Base-by-base conservation (phyloP, 768 basidiomycete species). In the Lenzites betulinus region DNA sequence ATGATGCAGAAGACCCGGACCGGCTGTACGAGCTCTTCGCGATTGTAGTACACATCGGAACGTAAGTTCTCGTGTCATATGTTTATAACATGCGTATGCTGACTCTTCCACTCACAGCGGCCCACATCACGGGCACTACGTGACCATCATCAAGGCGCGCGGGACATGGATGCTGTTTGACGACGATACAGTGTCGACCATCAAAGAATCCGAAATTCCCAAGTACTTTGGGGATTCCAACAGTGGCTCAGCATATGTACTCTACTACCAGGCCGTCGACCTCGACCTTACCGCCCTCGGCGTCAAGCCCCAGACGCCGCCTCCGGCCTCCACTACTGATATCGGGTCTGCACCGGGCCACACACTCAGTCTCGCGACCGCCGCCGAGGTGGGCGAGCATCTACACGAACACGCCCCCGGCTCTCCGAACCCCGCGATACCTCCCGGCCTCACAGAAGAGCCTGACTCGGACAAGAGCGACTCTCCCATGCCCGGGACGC, bases 21-120 rank as follows among this genome's bases (percentile, higher is more conserved):
- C 81, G 95, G 54, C 73, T 98, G 62, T 99, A 97, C 76, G 87
- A 92, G 72, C 83, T 99, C 26, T 98, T 95, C 72, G 95, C 93
- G 15, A 93, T 98, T 59, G 95, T 99, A 35, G 93, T 99, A n/a
- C 97, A 99, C 75, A 95, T 99, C 64, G 97, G 97, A 82, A 91
- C 86, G 95, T 96, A 75, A 56, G 62, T 43, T 30, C 56, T 54
- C 47, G 2, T 6, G 28, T 22, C 16, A 23, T 46, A 25, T 33
- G 35, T 54, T 36, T 33, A 46, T 35, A 35, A 25, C 20, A 30
- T 28, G 41, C 41, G 20, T 11, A 53, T 53, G 48, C 42, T 46
- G 12, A 51, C 22, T 26, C 16, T 30, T 33, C 30, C 30, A 41
- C 46, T 63, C 57, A 1, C 69, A 97, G 95, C 68, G 96, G 96